Evolutionary conservation across 1,284 basidiomycete species (phyloP).

Genomic region (Naganishia liquefaciens): DNA sequence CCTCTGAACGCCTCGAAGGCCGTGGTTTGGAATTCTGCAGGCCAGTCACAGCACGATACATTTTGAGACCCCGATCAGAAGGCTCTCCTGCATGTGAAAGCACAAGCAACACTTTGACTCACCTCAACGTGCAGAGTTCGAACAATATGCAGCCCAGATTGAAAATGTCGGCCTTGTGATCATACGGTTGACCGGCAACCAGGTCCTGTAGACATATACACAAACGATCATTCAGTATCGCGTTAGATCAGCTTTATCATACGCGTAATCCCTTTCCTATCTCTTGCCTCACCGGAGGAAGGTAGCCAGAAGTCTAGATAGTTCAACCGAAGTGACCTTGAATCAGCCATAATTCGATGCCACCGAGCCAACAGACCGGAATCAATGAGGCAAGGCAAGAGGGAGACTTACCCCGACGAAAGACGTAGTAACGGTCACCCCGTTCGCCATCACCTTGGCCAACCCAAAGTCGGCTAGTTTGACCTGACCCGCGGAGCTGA

Average conservation of each 20-base stretch:
- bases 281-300: slow-evolving; percentile 1
- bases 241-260: background rate
- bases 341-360: slow-evolving; percentile 4
- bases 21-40: slow-evolving; percentile 2
- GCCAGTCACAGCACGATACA: background rate
- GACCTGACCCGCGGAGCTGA: slow-evolving; percentile 14
- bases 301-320: slow-evolving; percentile 2
- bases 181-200: no score
- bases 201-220: slow-evolving; percentile 1
- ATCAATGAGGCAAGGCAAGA: background rate
- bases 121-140: slow-evolving; percentile 4
- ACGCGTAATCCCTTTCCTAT: background rate
- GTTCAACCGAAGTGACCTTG: background rate
- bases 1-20: slow-evolving; percentile 5
- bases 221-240: background rate
- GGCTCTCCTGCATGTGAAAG: no score
- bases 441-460: slow-evolving; percentile 7
- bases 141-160: background rate
- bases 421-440: background rate
- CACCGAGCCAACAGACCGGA: slow-evolving; percentile 2
- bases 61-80: background rate
- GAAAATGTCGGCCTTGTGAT: background rate
- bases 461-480: slow-evolving; percentile 18
- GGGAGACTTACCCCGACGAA: slow-evolving; percentile 12
- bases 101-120: background rate